Evolutionary conservation across 352 stramenopile species (phyloP).

Genomic region (Saprolegnia diclina): DNA sequence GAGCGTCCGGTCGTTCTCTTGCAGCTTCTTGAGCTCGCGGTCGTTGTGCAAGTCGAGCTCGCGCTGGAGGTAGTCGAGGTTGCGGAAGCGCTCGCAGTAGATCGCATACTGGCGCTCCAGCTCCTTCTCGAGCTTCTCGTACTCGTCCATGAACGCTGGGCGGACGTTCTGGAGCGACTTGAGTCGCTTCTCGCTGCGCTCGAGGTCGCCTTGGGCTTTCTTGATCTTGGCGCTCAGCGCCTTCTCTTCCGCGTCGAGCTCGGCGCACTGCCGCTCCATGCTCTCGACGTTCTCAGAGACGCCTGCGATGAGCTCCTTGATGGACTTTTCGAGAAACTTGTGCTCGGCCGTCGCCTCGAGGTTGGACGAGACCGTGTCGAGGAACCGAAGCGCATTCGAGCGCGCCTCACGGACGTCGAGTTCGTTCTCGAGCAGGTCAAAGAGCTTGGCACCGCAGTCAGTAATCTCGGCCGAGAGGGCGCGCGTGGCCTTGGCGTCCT

Average conservation of each 20-base stretch:
- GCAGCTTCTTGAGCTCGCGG: constrained; percentile 80
- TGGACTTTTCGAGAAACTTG: constrained; percentile 80
- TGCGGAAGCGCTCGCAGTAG: constrained; percentile 92
- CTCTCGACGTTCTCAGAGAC: constrained; percentile 83
- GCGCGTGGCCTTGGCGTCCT: constrained; percentile 86
- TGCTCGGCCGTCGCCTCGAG: constrained; percentile 81
- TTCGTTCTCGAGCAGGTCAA: constrained; percentile 89
- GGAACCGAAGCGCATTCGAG: constrained; percentile 85
- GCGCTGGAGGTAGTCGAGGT: constrained; percentile 95
- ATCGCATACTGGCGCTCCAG: constrained; percentile 93
- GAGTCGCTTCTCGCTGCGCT: constrained; percentile 93
- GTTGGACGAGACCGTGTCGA: constrained; percentile 86
- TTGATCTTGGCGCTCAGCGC: constrained; percentile 89
- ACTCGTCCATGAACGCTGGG: constrained; percentile 96
- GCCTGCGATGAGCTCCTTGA: constrained; percentile 64
- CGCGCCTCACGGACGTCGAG: constrained; percentile 79
- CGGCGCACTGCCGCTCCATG: constrained; percentile 82
- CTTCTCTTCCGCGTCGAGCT: constrained; percentile 90
- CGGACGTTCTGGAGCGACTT: constrained; percentile 89
- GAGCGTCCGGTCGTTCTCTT: constrained; percentile 82
- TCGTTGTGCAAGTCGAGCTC: constrained; percentile 88
- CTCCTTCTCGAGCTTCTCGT: constrained; percentile 96
- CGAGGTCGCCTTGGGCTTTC: constrained; percentile 92
- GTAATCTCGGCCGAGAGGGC: constrained; percentile 92
- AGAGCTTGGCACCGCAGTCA: constrained; percentile 87